A percentile compares a stretch with the other conserved stretches of the same genome.
These are phyloP conservation scores for Aquanectria penicillioides DNA, from an alignment of 2,329 filamentous ascomycete genomes.

Conservation along the genomic window DNA sequence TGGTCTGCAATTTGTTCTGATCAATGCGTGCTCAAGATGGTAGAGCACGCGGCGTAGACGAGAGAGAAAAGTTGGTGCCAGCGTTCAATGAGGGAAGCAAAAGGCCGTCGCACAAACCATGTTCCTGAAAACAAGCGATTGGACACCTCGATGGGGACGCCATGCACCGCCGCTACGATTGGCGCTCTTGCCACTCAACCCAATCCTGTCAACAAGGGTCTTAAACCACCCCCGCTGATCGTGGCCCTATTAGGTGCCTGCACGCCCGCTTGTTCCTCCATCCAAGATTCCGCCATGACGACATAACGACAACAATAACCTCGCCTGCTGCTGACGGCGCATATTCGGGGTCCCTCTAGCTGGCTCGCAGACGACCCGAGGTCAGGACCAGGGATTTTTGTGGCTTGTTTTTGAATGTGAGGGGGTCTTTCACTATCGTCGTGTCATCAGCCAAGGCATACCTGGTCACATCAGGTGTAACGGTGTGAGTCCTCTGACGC, in stretches of 20 bases:
- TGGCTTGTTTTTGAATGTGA: neutral
- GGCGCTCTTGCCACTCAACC: slow-evolving; percentile 33
- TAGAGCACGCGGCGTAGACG: slow-evolving; percentile 1
- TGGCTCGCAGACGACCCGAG: slow-evolving; percentile 12
- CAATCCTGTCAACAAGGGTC: slow-evolving; percentile 34
- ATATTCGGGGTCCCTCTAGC: slow-evolving; percentile 12
- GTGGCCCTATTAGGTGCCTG: slow-evolving; percentile 27
- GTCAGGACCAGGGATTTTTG: neutral
- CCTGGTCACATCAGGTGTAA: slow-evolving; percentile 13
- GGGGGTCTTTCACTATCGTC: neutral
- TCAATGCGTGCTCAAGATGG: slow-evolving; percentile 4
- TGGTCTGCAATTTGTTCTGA: neutral
- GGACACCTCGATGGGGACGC: slow-evolving; percentile 25
- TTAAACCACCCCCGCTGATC: slow-evolving; percentile 34
- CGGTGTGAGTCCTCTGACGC: slow-evolving; percentile 9
- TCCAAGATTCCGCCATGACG: slow-evolving; percentile 35
- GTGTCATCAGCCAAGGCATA: slow-evolving; percentile 17
- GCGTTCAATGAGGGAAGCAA: slow-evolving; percentile 27
- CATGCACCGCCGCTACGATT: slow-evolving; percentile 24
- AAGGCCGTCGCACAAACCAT: slow-evolving; percentile 27
- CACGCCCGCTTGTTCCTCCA: slow-evolving; percentile 29
- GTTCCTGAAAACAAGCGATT: slow-evolving; percentile 29
- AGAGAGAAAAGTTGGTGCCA: slow-evolving; percentile 12
- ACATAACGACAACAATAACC: slow-evolving; percentile 32
- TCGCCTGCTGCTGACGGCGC: slow-evolving; percentile 22